Conservation (phyloP, 73 alveolate genomes). For the Tetrahymena malaccensis region DNA sequence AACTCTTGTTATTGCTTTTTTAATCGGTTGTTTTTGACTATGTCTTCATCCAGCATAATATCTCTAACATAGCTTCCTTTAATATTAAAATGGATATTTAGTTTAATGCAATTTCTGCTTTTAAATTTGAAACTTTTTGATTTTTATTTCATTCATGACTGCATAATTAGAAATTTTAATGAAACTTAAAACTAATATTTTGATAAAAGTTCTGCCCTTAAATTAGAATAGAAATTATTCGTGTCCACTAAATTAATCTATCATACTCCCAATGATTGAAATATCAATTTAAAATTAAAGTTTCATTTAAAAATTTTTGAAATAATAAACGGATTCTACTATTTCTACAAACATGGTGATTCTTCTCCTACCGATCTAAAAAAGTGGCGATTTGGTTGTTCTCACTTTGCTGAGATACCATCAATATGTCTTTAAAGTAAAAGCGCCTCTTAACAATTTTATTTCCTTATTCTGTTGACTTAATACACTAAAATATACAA, state of each 20-base stretch:
- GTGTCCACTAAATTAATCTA: not conserved
- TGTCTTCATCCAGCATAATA: not conserved
- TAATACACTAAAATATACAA: not conserved
- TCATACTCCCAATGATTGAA: not conserved
- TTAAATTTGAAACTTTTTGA: too few species aligned
- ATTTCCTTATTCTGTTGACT: not conserved
- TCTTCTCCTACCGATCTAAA: not conserved
- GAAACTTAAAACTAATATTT: not conserved
- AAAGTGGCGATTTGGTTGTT: not conserved
- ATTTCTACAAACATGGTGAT: not conserved
- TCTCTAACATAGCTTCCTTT: not conserved
- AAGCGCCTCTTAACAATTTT: not conserved
- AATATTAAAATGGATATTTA: not conserved
- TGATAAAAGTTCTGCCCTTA: not conserved
- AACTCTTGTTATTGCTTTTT: not conserved
- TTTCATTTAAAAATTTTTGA: not conserved
- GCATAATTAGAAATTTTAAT: not conserved
- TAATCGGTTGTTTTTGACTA: not conserved
- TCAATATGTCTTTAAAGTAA: not conserved
- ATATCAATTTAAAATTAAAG: not conserved
- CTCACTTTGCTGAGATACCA: not conserved
- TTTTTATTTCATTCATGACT: too few species aligned
- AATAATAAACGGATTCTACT: not conserved
- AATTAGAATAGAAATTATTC: not conserved
- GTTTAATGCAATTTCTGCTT: not conserved